Base-by-base conservation (phyloP, 305 asterid species). In the Plantago coronopus region DNA sequence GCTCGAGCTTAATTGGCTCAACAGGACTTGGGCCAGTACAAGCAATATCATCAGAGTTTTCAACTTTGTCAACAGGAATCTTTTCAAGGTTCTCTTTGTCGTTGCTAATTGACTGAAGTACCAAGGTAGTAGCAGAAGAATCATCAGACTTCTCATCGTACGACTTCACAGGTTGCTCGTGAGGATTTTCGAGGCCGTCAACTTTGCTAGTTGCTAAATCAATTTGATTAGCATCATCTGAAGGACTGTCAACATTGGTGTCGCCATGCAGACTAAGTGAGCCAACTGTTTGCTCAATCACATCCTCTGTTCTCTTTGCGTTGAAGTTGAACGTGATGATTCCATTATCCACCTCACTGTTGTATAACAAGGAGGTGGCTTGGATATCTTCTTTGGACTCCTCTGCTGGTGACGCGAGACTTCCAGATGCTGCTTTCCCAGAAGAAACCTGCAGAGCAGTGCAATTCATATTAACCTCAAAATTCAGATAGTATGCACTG, bases 241-340 rank as follows among this genome's bases (percentile, higher is more conserved):
- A 61, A 45, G 14, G 51, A 27, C 72, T 72, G 50, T 62, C 74
- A 5, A 54, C 64, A 16, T 45, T 48, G 63, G 65, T 61, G 15
- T 49, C 31, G 50, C 48, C 54, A 10, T 48, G 59, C 14, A 40
- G 46, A 42, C 20, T 69, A 10, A 22, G 69, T n/a, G 69, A 59
- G 57, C 61, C 66, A 22, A 12, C 31, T 9, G 69, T 20, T 60
- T 64, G 62, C 61, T 65, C 73, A 20, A 63, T 46, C 17, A 53
- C 27, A n/a, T 37, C 57, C 69, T 64, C 85, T 9, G 69, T 54
- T 65, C 48, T 19, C 19, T 27, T 59, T 13, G 46, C 54, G 62
- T 71, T 72, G 76, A 86, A 80, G 62, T 83, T 74, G 48, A 79
- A 86, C 18, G 84, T 83, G 53, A 79, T 83, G 73, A 74, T 74